Evolutionary conservation across 2,329 filamentous ascomycete genomes (phyloP).

Genomic region (Alternaria consortialis): DNA sequence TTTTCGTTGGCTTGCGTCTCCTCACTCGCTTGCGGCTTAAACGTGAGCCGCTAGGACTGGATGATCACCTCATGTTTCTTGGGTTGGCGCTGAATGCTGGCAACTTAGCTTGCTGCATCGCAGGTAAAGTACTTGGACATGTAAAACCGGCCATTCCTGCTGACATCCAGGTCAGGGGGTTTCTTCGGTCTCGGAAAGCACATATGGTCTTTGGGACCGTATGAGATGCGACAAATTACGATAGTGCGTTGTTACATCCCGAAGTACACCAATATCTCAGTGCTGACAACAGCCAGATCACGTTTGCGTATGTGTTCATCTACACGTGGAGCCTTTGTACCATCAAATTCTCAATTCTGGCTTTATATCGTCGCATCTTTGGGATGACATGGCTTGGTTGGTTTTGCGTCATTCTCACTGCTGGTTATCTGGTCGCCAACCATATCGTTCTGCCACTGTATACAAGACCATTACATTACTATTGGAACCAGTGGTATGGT

Average conservation of each 20-base stretch:
- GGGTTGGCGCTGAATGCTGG: constrained; percentile 32
- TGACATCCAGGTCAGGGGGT: constrained; percentile 18
- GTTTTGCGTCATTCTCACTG: constrained; percentile 6
- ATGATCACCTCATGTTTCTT: constrained; percentile 38
- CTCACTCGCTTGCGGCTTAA: constrained; percentile 31
- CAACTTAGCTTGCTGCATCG: constrained; percentile 37
- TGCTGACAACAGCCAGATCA: constrained; percentile 26
- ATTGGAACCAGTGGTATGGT: constrained; percentile 11
- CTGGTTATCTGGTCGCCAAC: constrained; percentile 5
- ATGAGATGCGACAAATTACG: constrained; percentile 37
- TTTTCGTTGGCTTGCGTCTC: constrained; percentile 31
- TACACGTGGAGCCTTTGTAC: constrained; percentile 38
- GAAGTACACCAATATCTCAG: no score
- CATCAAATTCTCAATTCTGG: constrained; percentile 40
- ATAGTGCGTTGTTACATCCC: constrained; percentile 22
- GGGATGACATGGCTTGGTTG: constrained; percentile 28
- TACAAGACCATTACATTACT: constrained; percentile 4
- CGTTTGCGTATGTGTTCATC: constrained; percentile 37
- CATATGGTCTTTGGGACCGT: constrained; percentile 32
- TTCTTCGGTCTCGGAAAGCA: constrained; percentile 38
- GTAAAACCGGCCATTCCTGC: neutral
- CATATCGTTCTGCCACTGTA: constrained; percentile 7
- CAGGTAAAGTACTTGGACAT: constrained; percentile 11
- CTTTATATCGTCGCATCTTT: constrained; percentile 39
- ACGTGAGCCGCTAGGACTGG: constrained; percentile 24